Conservation (phyloP, 2,329 filamentous ascomycete species). For the Aspergillus felis region DNA sequence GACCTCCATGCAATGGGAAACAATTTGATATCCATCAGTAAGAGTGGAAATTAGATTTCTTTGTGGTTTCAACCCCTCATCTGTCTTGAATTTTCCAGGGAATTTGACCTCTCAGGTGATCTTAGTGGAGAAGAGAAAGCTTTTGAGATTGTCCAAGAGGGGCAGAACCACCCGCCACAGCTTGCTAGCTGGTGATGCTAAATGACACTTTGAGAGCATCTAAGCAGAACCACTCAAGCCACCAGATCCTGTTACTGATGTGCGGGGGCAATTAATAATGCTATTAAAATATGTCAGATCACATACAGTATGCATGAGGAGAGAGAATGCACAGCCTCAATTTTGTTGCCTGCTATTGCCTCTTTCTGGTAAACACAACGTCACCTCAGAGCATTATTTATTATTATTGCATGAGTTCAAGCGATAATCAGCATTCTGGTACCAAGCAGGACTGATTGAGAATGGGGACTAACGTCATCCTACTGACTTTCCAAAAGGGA, state of each 20-base stretch:
- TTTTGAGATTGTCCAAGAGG: neutral
- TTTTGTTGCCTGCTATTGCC: slow-evolving; percentile 10
- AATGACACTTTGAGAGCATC: neutral
- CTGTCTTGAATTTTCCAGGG: neutral
- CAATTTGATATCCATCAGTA: neutral
- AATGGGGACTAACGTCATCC: slow-evolving; percentile 9
- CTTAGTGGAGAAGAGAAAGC: neutral
- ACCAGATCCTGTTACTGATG: slow-evolving; percentile 17
- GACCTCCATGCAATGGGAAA: neutral
- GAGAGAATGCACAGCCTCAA: slow-evolving; percentile 29
- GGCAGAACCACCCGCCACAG: neutral
- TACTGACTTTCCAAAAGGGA: slow-evolving; percentile 5
- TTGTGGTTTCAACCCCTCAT: neutral
- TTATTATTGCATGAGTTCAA: slow-evolving; percentile 1
- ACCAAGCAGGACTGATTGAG: slow-evolving; percentile 2
- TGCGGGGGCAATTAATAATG: slow-evolving; percentile 16
- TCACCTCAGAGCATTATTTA: slow-evolving; percentile 9
- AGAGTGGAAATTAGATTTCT: neutral
- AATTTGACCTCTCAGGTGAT: neutral
- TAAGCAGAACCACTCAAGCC: slow-evolving; percentile 14
- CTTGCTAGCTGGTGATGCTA: slow-evolving; percentile 14
- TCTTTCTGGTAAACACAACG: slow-evolving; percentile 7
- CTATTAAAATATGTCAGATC: neutral
- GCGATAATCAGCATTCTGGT: neutral
- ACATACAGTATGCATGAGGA: slow-evolving; percentile 2